phyloP scores from a whole-genome alignment of 345 rosid species.

The Toxicodendron radicans region DNA sequence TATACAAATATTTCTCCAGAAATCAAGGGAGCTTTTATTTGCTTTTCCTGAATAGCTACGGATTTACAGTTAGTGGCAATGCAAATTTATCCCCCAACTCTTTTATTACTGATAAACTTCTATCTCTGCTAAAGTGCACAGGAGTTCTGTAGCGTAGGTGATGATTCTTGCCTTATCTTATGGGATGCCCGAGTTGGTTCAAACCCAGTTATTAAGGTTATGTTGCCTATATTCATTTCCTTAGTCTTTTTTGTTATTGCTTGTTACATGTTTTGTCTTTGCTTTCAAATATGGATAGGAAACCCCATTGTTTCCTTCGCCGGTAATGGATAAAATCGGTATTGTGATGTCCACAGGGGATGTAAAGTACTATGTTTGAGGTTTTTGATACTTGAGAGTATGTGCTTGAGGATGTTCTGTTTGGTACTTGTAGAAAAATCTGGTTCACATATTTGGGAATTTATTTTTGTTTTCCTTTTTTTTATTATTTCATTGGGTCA shows the following conservation, averaged over 20 bases:
- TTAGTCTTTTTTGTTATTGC: neutral
- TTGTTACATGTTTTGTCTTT: neutral
- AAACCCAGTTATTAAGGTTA: conserved; percentile 78
- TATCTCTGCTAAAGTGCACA: conserved; percentile 63
- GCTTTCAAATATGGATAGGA: neutral
- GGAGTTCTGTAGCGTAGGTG: conserved; percentile 99
- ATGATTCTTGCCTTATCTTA: conserved; percentile 96
- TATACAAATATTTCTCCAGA: neutral
- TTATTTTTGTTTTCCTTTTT: neutral
- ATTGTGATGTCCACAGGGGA: no score
- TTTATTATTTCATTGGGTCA: no score
- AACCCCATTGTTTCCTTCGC: neutral
- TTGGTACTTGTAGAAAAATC: neutral
- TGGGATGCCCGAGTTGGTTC: conserved; percentile 98
- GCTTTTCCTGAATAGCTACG: neutral
- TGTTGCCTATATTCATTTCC: neutral
- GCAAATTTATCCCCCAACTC: neutral
- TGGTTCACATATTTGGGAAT: neutral
- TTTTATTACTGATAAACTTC: conserved; percentile 27
- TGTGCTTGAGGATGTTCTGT: neutral
- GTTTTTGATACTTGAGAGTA: neutral
- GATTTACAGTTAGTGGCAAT: neutral
- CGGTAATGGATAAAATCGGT: neutral
- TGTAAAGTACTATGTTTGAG: no score
- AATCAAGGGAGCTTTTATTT: neutral